These are phyloP conservation scores for Bonia amplexicaulis DNA, from an alignment of 176 grass and related monocot genomes.

Conservation along the genomic window DNA sequence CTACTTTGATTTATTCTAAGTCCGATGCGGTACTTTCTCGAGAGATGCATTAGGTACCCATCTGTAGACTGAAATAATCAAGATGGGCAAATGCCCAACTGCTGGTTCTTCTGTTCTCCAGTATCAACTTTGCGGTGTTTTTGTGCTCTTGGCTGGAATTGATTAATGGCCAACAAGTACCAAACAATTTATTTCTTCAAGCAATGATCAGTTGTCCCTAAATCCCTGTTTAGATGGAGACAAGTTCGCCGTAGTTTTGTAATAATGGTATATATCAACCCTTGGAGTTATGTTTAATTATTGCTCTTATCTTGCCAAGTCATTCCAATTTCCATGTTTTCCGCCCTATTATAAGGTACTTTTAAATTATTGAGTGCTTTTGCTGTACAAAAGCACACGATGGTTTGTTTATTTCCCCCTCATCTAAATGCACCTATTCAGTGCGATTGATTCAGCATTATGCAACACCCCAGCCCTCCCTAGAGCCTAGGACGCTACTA, in stretches of 20 bases:
- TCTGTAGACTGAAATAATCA: constrained; percentile 36
- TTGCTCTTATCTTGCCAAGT: neutral
- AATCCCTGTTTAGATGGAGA: neutral
- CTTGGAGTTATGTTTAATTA: neutral
- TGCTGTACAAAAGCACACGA: neutral
- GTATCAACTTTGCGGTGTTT: constrained; percentile 3
- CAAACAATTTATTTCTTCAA: neutral
- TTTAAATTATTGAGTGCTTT: neutral
- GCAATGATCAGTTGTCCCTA: neutral
- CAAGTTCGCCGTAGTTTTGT: neutral
- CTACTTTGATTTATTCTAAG: constrained; percentile 59
- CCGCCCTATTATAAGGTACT: neutral
- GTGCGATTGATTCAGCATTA: neutral
- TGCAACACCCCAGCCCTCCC: too few species aligned
- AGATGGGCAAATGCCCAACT: neutral
- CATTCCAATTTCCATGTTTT: neutral
- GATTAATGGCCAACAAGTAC: constrained; percentile 1
- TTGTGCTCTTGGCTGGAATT: neutral
- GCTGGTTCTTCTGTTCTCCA: neutral
- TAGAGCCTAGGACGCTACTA: too few species aligned
- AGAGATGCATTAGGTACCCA: neutral
- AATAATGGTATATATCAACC: constrained; percentile 34
- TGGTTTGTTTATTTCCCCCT: neutral
- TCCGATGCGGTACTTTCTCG: neutral
- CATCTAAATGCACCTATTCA: neutral